Conservation (phyloP, 345 rosid genomes). For the Euclidium syriacum region DNA sequence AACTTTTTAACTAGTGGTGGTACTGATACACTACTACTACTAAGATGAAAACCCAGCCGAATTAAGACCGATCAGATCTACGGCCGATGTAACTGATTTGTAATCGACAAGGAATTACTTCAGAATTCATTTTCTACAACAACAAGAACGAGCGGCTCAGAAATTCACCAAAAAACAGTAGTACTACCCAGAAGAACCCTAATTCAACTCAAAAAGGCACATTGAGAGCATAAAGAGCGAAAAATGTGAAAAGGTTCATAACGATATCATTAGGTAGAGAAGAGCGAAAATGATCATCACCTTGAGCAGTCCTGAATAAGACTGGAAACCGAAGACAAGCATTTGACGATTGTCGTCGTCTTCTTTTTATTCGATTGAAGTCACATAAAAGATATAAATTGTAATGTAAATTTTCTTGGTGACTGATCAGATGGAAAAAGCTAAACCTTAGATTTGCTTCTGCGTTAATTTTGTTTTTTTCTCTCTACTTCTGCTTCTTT, state of each 20-base stretch:
- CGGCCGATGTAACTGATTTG: not conserved
- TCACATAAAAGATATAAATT: not conserved
- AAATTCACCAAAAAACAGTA: constrained; percentile 4
- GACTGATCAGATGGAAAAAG: constrained; percentile 9
- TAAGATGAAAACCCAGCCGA: not conserved
- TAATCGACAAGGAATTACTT: not conserved
- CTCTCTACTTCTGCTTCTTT: not conserved
- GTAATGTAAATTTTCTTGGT: not conserved
- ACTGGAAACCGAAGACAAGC: constrained; percentile 27
- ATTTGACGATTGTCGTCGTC: constrained; percentile 29
- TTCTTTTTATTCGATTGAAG: constrained; percentile 6
- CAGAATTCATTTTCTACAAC: constrained; percentile 6
- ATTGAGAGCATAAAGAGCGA: not conserved
- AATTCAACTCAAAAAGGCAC: not conserved
- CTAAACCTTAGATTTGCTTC: not conserved
- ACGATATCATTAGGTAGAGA: not conserved
- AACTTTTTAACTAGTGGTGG: not conserved
- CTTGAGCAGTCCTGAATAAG: constrained; percentile 28
- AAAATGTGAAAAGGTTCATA: not conserved
- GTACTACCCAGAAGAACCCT: constrained; percentile 30
- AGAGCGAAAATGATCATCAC: constrained; percentile 24
- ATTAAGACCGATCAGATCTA: constrained; percentile 28
- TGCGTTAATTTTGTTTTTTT: not conserved
- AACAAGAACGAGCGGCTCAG: not conserved
- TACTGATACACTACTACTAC: not conserved